Conservation (phyloP, 2,329 filamentous ascomycete species). For the Didymella pinodella region DNA sequence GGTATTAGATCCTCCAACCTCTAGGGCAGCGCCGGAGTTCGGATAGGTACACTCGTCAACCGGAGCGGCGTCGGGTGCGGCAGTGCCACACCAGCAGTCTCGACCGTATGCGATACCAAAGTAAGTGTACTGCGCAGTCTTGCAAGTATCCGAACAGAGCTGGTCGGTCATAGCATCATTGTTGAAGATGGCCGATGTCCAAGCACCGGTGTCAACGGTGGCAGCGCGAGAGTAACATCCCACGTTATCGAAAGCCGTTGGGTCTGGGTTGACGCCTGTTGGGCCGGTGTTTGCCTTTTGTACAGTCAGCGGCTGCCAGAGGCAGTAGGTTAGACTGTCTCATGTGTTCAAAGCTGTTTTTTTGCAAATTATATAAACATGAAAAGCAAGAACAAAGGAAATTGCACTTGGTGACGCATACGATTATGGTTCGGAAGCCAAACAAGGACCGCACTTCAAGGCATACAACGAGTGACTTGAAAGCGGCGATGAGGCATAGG, state of each 20-base stretch:
- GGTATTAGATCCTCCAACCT: neutral
- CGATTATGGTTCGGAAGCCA: neutral
- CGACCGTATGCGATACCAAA: slow-evolving; percentile 2
- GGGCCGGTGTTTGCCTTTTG: slow-evolving; percentile 4
- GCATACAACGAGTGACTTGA: neutral
- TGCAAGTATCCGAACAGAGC: neutral
- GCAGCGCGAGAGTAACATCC: neutral
- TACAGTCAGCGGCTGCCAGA: slow-evolving; percentile 23
- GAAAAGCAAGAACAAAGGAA: neutral
- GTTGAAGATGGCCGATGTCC: neutral
- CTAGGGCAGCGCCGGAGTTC: neutral
- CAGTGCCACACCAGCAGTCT: neutral
- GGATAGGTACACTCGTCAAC: neutral
- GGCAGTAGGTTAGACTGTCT: slow-evolving; percentile 23
- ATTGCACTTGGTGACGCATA: neutral
- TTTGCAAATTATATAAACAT: slow-evolving; percentile 11
- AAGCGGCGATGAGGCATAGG: neutral
- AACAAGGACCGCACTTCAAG: neutral
- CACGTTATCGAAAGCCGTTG: neutral
- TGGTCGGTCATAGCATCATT: neutral
- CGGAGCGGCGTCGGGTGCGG: neutral
- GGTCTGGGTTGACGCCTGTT: neutral
- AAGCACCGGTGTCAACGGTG: neutral
- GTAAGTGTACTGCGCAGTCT: neutral
- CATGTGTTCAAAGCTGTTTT: slow-evolving; percentile 22